A percentile compares a stretch with the other conserved stretches of the same genome.
phyloP scores from a whole-genome alignment of 805 yeast species.

The Spathaspora arborariae region DNA sequence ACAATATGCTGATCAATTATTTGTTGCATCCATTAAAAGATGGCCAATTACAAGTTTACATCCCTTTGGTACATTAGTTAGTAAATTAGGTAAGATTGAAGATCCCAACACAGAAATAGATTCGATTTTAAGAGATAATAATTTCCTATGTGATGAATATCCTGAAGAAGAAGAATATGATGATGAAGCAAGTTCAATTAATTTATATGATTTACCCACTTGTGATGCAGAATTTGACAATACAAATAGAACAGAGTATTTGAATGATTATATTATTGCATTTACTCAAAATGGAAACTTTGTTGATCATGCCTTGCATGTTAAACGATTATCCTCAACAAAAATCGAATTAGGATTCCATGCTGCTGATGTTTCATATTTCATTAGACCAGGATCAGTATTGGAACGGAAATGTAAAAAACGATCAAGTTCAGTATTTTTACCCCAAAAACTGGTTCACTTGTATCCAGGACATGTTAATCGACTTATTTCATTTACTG shows the following conservation, averaged over 20 bases:
- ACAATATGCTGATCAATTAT: conserved; percentile 71
- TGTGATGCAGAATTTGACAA: conserved; percentile 35
- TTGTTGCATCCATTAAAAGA: conserved; percentile 93
- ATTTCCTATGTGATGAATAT: conserved; percentile 78
- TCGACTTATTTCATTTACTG: conserved; percentile 57
- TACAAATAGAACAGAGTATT: conserved; percentile 48
- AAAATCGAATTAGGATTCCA: conserved; percentile 83
- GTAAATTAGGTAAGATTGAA: conserved; percentile 78
- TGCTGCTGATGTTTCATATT: conserved; percentile 73
- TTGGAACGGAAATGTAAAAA: conserved; percentile 88
- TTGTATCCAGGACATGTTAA: conserved; percentile 67
- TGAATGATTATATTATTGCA: conserved; percentile 60
- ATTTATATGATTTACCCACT: conserved; percentile 34
- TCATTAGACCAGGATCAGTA: conserved; percentile 65
- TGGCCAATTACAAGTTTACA: conserved; percentile 99
- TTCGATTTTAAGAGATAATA: conserved; percentile 84
- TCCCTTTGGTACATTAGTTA: conserved; percentile 92
- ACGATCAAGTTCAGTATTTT: conserved; percentile 82
- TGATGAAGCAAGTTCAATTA: conserved; percentile 13
- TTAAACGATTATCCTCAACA: conserved; percentile 56
- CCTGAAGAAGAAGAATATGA: conserved; percentile 34
- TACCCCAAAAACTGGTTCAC: conserved; percentile 71
- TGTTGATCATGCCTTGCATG: conserved; percentile 79
- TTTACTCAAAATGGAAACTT: conserved; percentile 54
- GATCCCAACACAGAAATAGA: conserved; percentile 78